phyloP scores from a whole-genome alignment of 139 green algal genomes.

The Picochlorum sp. region DNA sequence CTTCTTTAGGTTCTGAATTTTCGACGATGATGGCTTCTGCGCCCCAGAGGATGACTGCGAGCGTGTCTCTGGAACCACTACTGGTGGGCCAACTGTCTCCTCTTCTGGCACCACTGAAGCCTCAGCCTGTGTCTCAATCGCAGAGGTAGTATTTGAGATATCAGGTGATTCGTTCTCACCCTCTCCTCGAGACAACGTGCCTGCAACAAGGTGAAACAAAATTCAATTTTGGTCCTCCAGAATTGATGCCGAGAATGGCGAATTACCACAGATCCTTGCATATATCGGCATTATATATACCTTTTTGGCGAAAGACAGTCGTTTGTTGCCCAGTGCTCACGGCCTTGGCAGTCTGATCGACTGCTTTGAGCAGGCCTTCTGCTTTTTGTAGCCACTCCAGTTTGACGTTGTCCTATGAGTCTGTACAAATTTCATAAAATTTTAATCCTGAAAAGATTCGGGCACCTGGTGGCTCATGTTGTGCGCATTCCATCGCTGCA shows the following conservation, averaged over 20 bases:
- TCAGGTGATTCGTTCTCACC: neutral
- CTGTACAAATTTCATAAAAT: neutral
- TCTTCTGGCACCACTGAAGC: neutral
- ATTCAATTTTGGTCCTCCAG: too few relatives aligned
- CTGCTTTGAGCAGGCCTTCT: constrained; percentile 51
- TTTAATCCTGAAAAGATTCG: neutral
- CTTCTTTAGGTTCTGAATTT: too few relatives aligned
- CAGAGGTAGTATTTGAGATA: neutral
- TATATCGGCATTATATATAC: too few relatives aligned
- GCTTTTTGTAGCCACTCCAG: constrained; percentile 42
- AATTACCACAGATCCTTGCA: too few relatives aligned
- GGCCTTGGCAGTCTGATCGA: constrained; percentile 51
- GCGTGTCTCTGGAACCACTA: constrained; percentile 6
- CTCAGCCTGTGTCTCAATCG: neutral
- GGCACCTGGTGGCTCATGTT: neutral
- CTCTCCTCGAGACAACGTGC: neutral
- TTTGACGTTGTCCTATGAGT: constrained; percentile 10
- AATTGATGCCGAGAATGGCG: too few relatives aligned
- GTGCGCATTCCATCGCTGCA: too few relatives aligned
- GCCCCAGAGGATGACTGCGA: constrained; percentile 3
- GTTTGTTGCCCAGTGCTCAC: constrained; percentile 7
- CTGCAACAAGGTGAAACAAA: neutral
- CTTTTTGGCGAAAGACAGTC: too few relatives aligned
- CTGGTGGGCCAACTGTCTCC: neutral
- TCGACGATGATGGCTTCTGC: too few relatives aligned